A percentile compares a stretch with the other conserved stretches of the same genome.
Evolutionary conservation across 2,329 filamentous ascomycete genomes (phyloP).

Genomic region (Venturiaceae sp.): DNA sequence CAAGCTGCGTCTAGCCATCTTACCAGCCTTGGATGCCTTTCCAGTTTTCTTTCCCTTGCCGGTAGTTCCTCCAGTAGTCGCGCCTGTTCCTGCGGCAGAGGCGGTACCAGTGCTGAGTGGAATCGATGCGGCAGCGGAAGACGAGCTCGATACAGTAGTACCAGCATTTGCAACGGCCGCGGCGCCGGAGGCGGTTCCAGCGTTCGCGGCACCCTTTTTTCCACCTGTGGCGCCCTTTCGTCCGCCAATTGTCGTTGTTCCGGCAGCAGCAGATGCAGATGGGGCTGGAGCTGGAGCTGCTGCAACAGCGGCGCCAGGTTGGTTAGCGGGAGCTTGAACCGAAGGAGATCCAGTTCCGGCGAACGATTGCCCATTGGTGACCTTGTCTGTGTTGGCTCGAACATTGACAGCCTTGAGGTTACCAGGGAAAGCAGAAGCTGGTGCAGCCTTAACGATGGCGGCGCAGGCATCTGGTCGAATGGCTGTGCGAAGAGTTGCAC

Average conservation of each 20-base stretch:
- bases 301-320: neutral
- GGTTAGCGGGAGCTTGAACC: neutral
- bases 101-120: neutral
- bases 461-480: conserved; percentile 10
- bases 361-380: conserved; percentile 2
- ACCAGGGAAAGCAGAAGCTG: conserved; percentile 6
- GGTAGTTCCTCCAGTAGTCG: neutral
- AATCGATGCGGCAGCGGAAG: neutral
- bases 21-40: neutral
- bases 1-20: neutral
- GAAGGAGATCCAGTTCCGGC: conserved; percentile 1
- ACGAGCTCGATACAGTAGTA: neutral
- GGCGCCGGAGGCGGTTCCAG: neutral
- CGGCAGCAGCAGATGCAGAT: neutral
- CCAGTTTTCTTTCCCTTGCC: neutral
- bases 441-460: conserved; percentile 3
- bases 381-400: conserved; percentile 3
- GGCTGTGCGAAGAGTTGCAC: conserved; percentile 7
- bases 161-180: too few species aligned
- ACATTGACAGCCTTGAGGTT: conserved; percentile 6
- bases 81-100: neutral
- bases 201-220: neutral
- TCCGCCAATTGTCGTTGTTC: neutral
- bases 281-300: neutral
- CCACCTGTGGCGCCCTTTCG: neutral